Percentiles rank a stretch among this genome's conserved stretches.
These are phyloP conservation scores for Teunomyces kruisii DNA, from an alignment of 805 yeast genomes.

Conservation along the genomic window DNA sequence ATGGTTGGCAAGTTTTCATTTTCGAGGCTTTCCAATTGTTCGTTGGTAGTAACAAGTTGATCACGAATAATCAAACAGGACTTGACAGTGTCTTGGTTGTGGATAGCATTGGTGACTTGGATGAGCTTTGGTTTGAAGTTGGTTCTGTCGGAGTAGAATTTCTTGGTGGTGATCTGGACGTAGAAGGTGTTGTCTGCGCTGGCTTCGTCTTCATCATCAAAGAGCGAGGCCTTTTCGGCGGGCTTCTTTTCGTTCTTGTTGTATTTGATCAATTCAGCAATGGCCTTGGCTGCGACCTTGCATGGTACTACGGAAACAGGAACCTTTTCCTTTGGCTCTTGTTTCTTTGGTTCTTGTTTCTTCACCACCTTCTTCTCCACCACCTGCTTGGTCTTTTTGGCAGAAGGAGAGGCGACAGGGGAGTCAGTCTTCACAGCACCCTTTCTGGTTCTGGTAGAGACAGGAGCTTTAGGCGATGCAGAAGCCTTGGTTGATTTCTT, in stretches of 20 bases:
- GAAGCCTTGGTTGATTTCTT: constrained; percentile 1
- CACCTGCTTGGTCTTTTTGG: constrained; percentile 9
- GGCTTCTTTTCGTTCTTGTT: constrained; percentile 29
- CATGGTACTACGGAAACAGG: neutral
- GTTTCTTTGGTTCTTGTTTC: neutral
- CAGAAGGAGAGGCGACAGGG: constrained; percentile 22
- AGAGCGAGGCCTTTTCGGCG: constrained; percentile 44
- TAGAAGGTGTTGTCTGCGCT: constrained; percentile 55
- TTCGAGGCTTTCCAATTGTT: constrained; percentile 47
- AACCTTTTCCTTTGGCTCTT: constrained; percentile 4
- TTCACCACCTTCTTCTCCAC: constrained; percentile 5
- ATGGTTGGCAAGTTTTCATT: constrained; percentile 46
- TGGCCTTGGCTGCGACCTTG: constrained; percentile 43
- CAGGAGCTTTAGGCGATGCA: constrained; percentile 16
- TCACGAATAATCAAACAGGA: constrained; percentile 75
- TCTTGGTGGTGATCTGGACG: constrained; percentile 64
- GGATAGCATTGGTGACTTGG: constrained; percentile 47
- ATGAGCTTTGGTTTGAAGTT: constrained; percentile 57
- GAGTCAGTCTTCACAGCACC: constrained; percentile 17
- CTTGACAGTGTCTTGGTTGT: constrained; percentile 36
- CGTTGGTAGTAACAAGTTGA: constrained; percentile 43
- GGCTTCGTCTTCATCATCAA: constrained; percentile 47
- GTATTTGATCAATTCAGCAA: constrained; percentile 66
- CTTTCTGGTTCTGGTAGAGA: constrained; percentile 20
- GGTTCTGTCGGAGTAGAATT: constrained; percentile 59